Evolutionary conservation across 306 rosid species (phyloP).

Genomic region (Vachellia pachyceras): DNA sequence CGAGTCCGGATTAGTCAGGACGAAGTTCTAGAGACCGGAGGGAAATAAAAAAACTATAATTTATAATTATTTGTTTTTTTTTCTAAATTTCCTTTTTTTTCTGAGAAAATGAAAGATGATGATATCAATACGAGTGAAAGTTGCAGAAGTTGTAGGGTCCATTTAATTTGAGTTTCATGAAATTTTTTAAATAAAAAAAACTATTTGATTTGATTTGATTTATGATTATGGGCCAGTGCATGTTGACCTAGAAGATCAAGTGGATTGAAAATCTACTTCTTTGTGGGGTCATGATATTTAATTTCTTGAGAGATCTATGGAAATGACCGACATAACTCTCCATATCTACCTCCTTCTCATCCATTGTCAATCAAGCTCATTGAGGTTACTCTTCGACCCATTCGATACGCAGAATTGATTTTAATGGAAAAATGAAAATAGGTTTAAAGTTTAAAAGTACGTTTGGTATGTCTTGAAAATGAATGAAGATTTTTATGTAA

Average conservation of each 20-base stretch:
- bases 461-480: no score
- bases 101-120: slow-evolving; percentile 2
- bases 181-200: neutral
- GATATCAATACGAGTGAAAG: neutral
- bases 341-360: neutral
- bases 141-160: slow-evolving; percentile 1
- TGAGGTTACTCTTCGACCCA: no score
- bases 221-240: neutral
- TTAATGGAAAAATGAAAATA: no score
- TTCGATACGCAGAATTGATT: no score
- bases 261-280: neutral
- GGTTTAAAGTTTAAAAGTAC: no score
- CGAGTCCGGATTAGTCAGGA: no score
- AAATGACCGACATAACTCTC: neutral
- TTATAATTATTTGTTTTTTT: neutral
- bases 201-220: neutral
- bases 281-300: slow-evolving; percentile 6
- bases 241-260: neutral
- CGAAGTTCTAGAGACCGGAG: no score
- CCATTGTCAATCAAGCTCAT: no score
- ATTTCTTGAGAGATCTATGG: neutral
- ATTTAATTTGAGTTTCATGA: neutral
- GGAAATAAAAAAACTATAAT: no score
- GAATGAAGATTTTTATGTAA: no score
- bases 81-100: neutral